These are phyloP conservation scores for Globisporangium camurandrum DNA, from an alignment of 352 stramenopile species.

Conservation along the genomic window DNA sequence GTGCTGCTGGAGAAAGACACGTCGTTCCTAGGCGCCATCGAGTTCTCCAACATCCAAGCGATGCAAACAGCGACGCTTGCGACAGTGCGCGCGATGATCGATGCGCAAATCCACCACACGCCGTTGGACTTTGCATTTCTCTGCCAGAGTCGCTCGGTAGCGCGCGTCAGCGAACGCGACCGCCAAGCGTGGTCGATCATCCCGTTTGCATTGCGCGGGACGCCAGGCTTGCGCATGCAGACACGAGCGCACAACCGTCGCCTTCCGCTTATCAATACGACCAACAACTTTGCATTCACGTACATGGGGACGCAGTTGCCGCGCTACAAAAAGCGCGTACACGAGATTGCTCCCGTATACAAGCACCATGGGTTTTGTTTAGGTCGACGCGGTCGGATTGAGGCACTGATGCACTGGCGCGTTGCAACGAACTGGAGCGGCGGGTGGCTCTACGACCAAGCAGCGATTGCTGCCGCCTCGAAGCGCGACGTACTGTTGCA, in stretches of 20 bases:
- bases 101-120: constrained; percentile 24
- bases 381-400: constrained; percentile 1
- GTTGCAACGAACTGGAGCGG: constrained; percentile 53
- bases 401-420: constrained; percentile 26
- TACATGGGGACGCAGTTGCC: constrained; percentile 51
- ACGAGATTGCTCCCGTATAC: constrained; percentile 50
- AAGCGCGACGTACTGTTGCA: constrained; percentile 33
- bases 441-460: constrained; percentile 52
- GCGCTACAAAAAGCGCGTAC: constrained; percentile 56
- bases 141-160: constrained; percentile 40
- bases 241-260: constrained; percentile 30
- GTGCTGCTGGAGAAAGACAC: constrained; percentile 54
- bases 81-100: constrained; percentile 41
- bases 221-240: constrained; percentile 31
- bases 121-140: constrained; percentile 45
- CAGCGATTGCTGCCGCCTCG: constrained; percentile 17
- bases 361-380: constrained; percentile 15
- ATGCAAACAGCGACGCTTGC: constrained; percentile 44
- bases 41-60: constrained; percentile 45
- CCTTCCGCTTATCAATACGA: constrained; percentile 20
- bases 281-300: constrained; percentile 45
- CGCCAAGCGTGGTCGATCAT: constrained; percentile 46
- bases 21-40: constrained; percentile 44
- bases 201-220: constrained; percentile 49
- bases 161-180: constrained; percentile 47